Evolutionary conservation across 257 asterid genomes (phyloP).

Genomic region (Handroanthus guayacan): DNA sequence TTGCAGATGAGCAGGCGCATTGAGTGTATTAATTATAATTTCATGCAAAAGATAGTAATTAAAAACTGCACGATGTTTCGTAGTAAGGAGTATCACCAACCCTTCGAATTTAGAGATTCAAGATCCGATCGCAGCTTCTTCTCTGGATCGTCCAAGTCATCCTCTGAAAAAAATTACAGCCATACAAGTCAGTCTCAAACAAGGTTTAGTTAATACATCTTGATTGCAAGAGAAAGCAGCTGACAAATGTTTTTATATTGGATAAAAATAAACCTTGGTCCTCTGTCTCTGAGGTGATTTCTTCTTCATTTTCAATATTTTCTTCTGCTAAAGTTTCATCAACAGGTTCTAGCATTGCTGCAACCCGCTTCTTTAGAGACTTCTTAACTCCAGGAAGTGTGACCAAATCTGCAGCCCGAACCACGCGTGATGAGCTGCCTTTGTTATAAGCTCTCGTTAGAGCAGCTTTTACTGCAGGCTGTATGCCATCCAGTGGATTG

Average conservation of each 20-base stretch:
- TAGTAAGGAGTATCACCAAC: constrained; percentile 46
- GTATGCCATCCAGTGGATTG: constrained; percentile 85
- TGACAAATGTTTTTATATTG: background rate
- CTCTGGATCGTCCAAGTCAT: constrained; percentile 54
- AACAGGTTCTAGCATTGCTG: constrained; percentile 90
- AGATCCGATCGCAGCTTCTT: constrained; percentile 75
- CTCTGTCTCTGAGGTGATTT: constrained; percentile 71
- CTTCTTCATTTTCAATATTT: constrained; percentile 71
- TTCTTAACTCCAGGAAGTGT: constrained; percentile 87
- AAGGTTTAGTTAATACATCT: no score
- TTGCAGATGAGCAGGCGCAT: no score
- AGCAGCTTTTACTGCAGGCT: constrained; percentile 87
- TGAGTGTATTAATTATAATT: no score
- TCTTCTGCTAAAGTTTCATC: constrained; percentile 63
- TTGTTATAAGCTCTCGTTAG: constrained; percentile 90
- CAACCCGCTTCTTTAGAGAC: constrained; percentile 90
- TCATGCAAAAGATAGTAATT: background rate
- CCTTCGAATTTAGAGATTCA: constrained; percentile 70
- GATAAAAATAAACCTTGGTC: constrained; percentile 63
- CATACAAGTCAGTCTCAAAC: constrained; percentile 13
- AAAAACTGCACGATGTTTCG: background rate
- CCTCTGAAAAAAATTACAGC: constrained; percentile 47
- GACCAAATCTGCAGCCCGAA: constrained; percentile 84
- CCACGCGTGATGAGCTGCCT: constrained; percentile 86
- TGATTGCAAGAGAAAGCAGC: background rate